Base-by-base conservation (phyloP, 2,329 filamentous ascomycete species). In the Teratosphaeria pseudoeucalypti region DNA sequence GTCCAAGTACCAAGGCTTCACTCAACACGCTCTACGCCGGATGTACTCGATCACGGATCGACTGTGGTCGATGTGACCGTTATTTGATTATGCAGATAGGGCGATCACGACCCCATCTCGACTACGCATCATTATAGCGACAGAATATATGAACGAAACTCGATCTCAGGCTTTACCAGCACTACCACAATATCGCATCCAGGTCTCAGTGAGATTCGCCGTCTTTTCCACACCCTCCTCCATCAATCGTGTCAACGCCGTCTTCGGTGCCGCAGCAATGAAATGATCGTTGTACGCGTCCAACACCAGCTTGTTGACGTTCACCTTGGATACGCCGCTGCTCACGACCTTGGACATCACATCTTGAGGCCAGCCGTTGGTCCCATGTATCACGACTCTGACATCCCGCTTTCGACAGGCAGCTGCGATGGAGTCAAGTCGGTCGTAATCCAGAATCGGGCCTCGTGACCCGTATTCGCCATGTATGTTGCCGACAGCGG, bases 401-500 rank as follows among this genome's bases (percentile, higher is more conserved):
- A 83, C 61, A 52, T 75, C 70, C 37, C 75, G 73, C 0, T 77
- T 77, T 2, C 81, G 78, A 56, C 56, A 60, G 19, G 77, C 73
- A 55, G 76, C 72, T 58, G 79, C 74, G 58, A 85, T 81, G 4
- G 71, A 71, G 47, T 74, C 68, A 59, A 84, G 68, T 60, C 80
- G 72, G n/a, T 79, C 81, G 69, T 83, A 86, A 66, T 88, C 85
- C 19, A 87, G 71, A 6, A 70, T 80, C 76, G 32, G 75, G 73
- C 37, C 86, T 86, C 16, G 82, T 74, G 0, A 82, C 79, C 0
- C 86, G 72, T 90, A 90, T 65, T 85, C 82, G 7, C 87, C 87
- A 73, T 90, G 87, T 52, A 90, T 84, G 66, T 90, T 90, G 4
- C 87, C 87, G 73, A 90, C 88, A 0, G 86, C 86, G 0, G 87